Percentiles rank a stretch among this genome's conserved stretches.
Conservation (phyloP, 2,329 filamentous ascomycete genomes). For the Diaporthe amygdali region DNA sequence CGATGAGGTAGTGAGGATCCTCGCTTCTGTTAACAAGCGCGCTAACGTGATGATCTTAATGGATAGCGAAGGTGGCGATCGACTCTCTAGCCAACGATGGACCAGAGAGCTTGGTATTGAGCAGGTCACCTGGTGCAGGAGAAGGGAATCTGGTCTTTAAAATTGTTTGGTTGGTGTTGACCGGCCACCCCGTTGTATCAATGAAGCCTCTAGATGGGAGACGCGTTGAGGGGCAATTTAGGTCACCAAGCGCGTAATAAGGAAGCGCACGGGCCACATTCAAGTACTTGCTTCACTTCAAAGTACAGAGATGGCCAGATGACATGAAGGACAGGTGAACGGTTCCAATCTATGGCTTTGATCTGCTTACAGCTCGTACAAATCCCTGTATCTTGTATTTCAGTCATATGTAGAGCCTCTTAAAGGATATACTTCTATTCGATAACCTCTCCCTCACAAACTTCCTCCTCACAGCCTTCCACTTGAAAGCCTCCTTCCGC, state of each 20-base stretch:
- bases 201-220: neutral
- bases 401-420: too few species aligned
- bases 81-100: neutral
- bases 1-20: neutral
- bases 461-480: too few species aligned
- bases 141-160: neutral
- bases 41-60: neutral
- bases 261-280: slow-evolving; percentile 2
- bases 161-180: neutral
- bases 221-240: slow-evolving; percentile 12
- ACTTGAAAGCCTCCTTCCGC: too few species aligned
- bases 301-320: neutral
- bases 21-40: neutral
- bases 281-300: neutral
- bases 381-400: too few species aligned
- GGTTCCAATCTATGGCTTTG: neutral
- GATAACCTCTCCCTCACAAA: too few species aligned
- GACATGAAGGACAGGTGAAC: neutral
- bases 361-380: too few species aligned
- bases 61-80: neutral
- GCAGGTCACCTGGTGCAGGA: neutral
- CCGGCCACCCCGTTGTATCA: neutral
- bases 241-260: neutral
- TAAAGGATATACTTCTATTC: too few species aligned
- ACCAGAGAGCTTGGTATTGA: neutral